Evolutionary conservation across 352 stramenopile genomes (phyloP).

Genomic region (Globisporangium solare): DNA sequence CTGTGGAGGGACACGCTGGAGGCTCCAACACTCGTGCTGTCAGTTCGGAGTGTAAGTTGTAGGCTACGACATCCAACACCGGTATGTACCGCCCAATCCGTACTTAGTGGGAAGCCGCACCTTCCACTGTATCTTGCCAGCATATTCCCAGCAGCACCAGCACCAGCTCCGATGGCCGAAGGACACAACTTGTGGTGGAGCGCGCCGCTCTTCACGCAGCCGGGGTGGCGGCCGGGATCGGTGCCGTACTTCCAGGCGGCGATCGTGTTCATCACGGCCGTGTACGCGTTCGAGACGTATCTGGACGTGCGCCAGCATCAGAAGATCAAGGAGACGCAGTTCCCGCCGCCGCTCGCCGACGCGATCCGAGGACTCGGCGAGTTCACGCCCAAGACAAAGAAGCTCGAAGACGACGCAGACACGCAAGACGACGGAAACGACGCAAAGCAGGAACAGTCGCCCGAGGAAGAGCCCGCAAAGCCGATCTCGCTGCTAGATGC

Average conservation of each 20-base stretch:
- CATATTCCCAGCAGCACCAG: background rate
- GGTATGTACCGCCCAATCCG: too few relatives aligned
- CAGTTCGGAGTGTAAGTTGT: too few relatives aligned
- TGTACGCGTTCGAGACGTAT: slow-evolving; percentile 93
- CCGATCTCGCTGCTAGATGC: slow-evolving; percentile 70
- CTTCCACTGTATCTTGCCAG: background rate
- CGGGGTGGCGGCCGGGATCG: slow-evolving; percentile 38
- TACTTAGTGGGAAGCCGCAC: too few relatives aligned
- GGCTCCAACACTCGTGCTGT: too few relatives aligned
- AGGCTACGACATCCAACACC: too few relatives aligned
- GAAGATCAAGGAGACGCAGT: slow-evolving; percentile 80
- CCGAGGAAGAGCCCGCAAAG: slow-evolving; percentile 14
- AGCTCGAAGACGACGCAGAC: slow-evolving; percentile 16
- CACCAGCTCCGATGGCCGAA: slow-evolving; percentile 1
- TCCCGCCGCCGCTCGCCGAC: slow-evolving; percentile 48
- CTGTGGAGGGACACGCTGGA: too few relatives aligned
- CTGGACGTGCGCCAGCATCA: slow-evolving; percentile 90
- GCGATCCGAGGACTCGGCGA: slow-evolving; percentile 47
- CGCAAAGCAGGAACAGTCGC: slow-evolving; percentile 19
- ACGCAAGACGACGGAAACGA: slow-evolving; percentile 33
- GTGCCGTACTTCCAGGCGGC: slow-evolving; percentile 70
- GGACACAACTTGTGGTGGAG: slow-evolving; percentile 36
- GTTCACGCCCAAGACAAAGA: slow-evolving; percentile 20
- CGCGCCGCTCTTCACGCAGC: slow-evolving; percentile 49
- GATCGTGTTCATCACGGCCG: slow-evolving; percentile 85